Percentiles rank a stretch among this genome's conserved stretches.
These are phyloP conservation scores for Huntiella decipiens DNA, from an alignment of 2,329 filamentous ascomycete species.

Conservation along the genomic window DNA sequence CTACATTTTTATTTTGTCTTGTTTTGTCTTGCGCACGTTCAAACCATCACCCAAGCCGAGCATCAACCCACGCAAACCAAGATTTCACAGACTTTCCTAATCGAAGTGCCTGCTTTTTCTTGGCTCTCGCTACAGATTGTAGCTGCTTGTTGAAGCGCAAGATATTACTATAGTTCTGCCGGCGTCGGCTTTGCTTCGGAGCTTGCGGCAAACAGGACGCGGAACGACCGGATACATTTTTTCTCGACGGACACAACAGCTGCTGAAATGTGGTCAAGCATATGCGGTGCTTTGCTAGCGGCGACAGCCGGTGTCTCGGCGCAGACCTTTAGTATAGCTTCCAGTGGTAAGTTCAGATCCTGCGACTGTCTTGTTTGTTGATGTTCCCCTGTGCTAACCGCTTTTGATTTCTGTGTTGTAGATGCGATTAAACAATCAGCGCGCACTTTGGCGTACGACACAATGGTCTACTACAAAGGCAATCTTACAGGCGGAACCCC, in stretches of 20 bases:
- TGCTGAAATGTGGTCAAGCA: no score
- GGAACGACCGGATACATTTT: background rate
- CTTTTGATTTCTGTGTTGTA: conserved; percentile 13
- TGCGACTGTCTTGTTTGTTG: background rate
- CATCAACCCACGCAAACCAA: no score
- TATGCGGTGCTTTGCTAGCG: background rate
- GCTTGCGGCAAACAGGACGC: background rate
- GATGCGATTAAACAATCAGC: conserved; percentile 28
- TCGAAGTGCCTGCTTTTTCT: background rate
- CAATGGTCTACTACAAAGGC: conserved; percentile 32
- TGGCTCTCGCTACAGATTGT: background rate
- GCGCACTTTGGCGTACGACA: conserved; percentile 28
- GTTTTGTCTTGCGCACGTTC: background rate
- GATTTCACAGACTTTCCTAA: no score
- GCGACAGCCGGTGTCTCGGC: background rate
- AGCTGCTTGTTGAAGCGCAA: background rate
- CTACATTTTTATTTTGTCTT: background rate
- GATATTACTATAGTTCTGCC: background rate
- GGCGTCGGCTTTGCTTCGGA: background rate
- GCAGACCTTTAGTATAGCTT: conserved; percentile 3
- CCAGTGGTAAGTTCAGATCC: background rate
- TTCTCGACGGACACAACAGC: background rate
- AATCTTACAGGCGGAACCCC: conserved; percentile 32
- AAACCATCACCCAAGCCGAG: no score
- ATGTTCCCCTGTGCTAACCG: background rate